Evolutionary conservation across 495 filamentous ascomycete genomes (phyloP), one percentile per base, ranked within the genome.

Genomic region (Aspergillus biplanus): DNA sequence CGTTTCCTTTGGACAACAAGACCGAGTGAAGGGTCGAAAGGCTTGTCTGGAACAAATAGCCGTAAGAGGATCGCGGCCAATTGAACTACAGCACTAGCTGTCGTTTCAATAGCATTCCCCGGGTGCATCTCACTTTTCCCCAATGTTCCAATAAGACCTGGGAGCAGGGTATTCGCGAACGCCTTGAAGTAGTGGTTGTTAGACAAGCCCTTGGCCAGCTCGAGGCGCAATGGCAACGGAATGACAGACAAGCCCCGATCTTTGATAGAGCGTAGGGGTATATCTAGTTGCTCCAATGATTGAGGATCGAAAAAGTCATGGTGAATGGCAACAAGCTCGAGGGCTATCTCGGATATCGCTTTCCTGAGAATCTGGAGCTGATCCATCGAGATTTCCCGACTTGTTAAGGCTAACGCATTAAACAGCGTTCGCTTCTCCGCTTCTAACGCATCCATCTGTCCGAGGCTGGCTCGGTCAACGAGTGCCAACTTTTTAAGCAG

Each of bases 21-120:
- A 59, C 85, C 84, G 59, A 93, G 78, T 31, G 93, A 91, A 12
- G 95, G 95, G 72, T 99, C 95, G 62, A 90, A 94, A 4, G 89
- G 83, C 69, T 87, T 86, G 71, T 96, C 89, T 0, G 96, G 93
- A 4, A 97, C 88, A 67, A 92, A 98, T 7, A 97, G 82, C 49
- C 85, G 83, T 33, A 99, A 75, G 37, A 80, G 72, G 37, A 78
- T 75, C 7, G 77, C 69, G 15, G 80, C 75, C 12, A 82, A 48
- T 57, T 79, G 73, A 35, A 80, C 72, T 7, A 75, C 65, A 12
- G 72, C 73, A n/a, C 71, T 47, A 34, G 75, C 75, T 33, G 75
- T 68, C 48, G 52, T 62, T 27, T 64, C 69, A 39, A 71, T 52
- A 33, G 52, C 63, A 18, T 65, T 59, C 33, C 68, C 62, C n/a